Percentiles rank a stretch among this genome's conserved stretches.
Evolutionary conservation across 805 yeast species (phyloP).

Genomic region (Kurtzmaniella fragi): DNA sequence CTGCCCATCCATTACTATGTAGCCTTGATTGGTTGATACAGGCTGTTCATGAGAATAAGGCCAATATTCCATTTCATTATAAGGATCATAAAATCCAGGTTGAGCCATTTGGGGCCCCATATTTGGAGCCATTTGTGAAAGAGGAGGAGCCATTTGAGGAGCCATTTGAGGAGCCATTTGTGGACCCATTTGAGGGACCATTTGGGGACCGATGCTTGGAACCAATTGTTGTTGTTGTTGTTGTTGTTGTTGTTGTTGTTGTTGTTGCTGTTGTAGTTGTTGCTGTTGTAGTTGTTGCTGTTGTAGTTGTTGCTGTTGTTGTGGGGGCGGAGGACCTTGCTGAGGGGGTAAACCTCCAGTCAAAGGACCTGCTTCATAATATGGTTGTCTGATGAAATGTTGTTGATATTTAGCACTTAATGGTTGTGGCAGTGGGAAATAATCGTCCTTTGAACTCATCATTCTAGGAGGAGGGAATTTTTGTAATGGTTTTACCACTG

Average conservation of each 20-base stretch:
- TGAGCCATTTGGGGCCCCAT: too few relatives aligned
- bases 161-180: too few relatives aligned
- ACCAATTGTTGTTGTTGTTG: constrained; percentile 1
- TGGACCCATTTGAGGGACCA: too few relatives aligned
- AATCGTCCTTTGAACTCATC: constrained; percentile 14
- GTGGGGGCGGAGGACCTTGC: constrained; percentile 1
- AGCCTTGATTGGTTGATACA: neutral
- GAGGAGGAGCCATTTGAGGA: too few relatives aligned
- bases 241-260: neutral
- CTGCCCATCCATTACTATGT: neutral
- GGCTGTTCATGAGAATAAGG: neutral
- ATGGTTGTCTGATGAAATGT: constrained; percentile 12
- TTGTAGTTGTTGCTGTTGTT: constrained; percentile 4
- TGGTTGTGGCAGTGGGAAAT: constrained; percentile 14
- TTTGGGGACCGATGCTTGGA: too few relatives aligned
- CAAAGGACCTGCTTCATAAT: constrained; percentile 2
- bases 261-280: neutral
- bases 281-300: constrained; percentile 2
- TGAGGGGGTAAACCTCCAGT: too few relatives aligned
- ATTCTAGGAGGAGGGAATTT: constrained; percentile 6
- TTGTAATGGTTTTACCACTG: constrained; percentile 24
- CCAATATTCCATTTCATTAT: neutral
- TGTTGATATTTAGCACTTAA: constrained; percentile 21
- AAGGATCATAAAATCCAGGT: too few relatives aligned
- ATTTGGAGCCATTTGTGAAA: too few relatives aligned